A percentile compares a stretch with the other conserved stretches of the same genome.
phyloP scores from a whole-genome alignment of 108 stramenopile genomes.

The Cyclotella baltica region DNA sequence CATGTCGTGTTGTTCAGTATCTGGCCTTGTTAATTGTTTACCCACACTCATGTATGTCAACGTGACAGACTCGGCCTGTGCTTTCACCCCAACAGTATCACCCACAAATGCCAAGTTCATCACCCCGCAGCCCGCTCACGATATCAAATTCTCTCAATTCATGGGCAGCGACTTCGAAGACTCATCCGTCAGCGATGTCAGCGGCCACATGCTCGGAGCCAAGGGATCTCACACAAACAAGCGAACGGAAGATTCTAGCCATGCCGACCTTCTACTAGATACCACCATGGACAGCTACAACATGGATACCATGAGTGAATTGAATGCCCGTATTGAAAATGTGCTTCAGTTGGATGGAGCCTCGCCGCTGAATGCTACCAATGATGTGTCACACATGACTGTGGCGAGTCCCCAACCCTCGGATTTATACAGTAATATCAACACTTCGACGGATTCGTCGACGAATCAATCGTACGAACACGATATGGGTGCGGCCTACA shows the following conservation, averaged over 20 bases:
- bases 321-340: slow-evolving; percentile 41
- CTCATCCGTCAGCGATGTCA: slow-evolving; percentile 51
- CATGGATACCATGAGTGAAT: slow-evolving; percentile 42
- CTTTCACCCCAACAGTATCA: neutral
- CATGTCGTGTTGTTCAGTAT: no score
- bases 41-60: no score
- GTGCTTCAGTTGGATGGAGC: slow-evolving; percentile 27
- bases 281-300: slow-evolving; percentile 44
- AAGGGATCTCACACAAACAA: slow-evolving; percentile 4
- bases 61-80: slow-evolving; percentile 10
- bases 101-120: slow-evolving; percentile 6
- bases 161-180: slow-evolving; percentile 31
- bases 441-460: slow-evolving; percentile 23
- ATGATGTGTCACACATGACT: slow-evolving; percentile 14
- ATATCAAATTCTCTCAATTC: slow-evolving; percentile 36
- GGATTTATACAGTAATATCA: slow-evolving; percentile 30
- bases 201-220: slow-evolving; percentile 37
- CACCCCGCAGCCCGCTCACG: slow-evolving; percentile 20
- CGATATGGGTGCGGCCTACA: slow-evolving; percentile 15
- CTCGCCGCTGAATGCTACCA: neutral
- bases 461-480: slow-evolving; percentile 18
- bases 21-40: no score
- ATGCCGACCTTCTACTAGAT: slow-evolving; percentile 29
- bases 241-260: slow-evolving; percentile 15
- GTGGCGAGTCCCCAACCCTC: slow-evolving; percentile 31